These are phyloP conservation scores for Fusarium protoensiforme DNA, from an alignment of 2,329 filamentous ascomycete genomes.

Conservation along the genomic window DNA sequence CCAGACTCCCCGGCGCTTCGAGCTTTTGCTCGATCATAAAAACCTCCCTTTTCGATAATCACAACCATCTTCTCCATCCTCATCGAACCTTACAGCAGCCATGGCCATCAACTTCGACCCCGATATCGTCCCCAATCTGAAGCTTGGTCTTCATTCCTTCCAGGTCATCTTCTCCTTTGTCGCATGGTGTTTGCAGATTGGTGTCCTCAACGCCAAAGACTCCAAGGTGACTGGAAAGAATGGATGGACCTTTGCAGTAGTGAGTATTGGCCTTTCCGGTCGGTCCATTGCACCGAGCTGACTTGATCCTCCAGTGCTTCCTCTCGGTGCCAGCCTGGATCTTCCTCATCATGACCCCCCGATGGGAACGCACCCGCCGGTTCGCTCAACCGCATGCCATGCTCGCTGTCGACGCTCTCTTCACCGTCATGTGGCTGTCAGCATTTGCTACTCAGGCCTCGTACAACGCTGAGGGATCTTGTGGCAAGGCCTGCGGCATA, in stretches of 20 bases:
- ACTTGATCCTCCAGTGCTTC: slow-evolving; percentile 64
- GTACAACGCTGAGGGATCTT: slow-evolving; percentile 68
- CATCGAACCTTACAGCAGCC: slow-evolving; percentile 9
- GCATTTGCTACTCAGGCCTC: slow-evolving; percentile 74
- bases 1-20: background rate
- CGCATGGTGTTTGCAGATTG: slow-evolving; percentile 69
- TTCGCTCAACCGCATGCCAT: slow-evolving; percentile 72
- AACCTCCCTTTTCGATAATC: background rate
- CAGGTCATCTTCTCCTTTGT: slow-evolving; percentile 67
- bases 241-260: slow-evolving; percentile 73
- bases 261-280: slow-evolving; percentile 50
- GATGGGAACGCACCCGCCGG: slow-evolving; percentile 70
- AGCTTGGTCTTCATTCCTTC: slow-evolving; percentile 66
- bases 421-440: slow-evolving; percentile 72
- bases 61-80: background rate
- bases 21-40: background rate
- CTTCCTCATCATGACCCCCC: slow-evolving; percentile 72
- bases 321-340: slow-evolving; percentile 72
- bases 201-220: slow-evolving; percentile 63
- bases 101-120: slow-evolving; percentile 66
- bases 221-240: slow-evolving; percentile 66
- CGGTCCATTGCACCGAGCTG: slow-evolving; percentile 2
- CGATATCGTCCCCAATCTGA: slow-evolving; percentile 64
- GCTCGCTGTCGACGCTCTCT: slow-evolving; percentile 67
- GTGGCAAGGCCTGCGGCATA: slow-evolving; percentile 66